phyloP scores from a whole-genome alignment of 2,329 filamentous ascomycete species.

The Trichoderma polysporum region DNA sequence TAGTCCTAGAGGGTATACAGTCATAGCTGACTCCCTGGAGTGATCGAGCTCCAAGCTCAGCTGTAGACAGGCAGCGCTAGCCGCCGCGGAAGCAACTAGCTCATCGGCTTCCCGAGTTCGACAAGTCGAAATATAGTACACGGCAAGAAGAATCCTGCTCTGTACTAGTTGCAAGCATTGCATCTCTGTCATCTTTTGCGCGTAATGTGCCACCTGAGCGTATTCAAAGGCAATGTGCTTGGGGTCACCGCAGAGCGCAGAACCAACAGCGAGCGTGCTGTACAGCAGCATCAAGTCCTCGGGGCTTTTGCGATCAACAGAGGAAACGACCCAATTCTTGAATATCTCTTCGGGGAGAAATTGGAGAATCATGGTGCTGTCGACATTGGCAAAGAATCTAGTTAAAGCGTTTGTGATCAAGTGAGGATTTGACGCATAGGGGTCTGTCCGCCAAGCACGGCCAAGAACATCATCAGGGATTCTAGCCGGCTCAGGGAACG shows the following conservation, averaged over 20 bases:
- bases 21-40: constrained; percentile 40
- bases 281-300: constrained; percentile 49
- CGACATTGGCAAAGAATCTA: constrained; percentile 44
- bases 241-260: constrained; percentile 40
- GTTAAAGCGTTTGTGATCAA: constrained; percentile 41
- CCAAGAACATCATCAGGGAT: constrained; percentile 50
- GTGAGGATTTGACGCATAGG: constrained; percentile 46
- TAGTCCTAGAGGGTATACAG: constrained; percentile 56
- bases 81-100: constrained; percentile 60
- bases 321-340: constrained; percentile 38
- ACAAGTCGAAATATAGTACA: constrained; percentile 64
- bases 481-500: constrained; percentile 43
- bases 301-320: constrained; percentile 38
- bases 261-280: constrained; percentile 43
- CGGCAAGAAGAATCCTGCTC: constrained; percentile 62
- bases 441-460: constrained; percentile 51
- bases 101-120: constrained; percentile 63
- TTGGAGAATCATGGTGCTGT: constrained; percentile 42
- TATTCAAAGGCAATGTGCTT: constrained; percentile 41
- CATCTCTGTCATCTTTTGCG: constrained; percentile 37
- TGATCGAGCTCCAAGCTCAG: constrained; percentile 62
- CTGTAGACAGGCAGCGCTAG: constrained; percentile 58
- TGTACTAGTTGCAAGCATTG: constrained; percentile 62
- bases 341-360: constrained; percentile 44
- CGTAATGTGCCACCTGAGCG: constrained; percentile 57